A percentile compares a stretch with the other conserved stretches of the same genome.
Conservation (phyloP, 2,329 filamentous ascomycete genomes). For the Venturia asperata region DNA sequence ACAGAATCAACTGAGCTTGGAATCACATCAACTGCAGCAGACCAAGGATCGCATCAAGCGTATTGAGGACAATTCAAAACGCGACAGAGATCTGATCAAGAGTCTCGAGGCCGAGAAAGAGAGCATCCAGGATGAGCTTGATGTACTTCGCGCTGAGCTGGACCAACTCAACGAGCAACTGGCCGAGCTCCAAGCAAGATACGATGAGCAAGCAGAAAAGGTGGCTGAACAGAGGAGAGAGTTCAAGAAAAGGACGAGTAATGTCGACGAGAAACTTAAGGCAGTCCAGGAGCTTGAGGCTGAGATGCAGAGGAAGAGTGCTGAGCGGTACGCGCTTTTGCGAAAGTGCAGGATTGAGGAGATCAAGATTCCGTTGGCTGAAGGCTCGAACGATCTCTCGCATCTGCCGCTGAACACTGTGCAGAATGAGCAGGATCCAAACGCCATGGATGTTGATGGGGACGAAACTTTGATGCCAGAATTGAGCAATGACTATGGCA, state of each 20-base stretch:
- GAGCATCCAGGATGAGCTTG: constrained; percentile 64
- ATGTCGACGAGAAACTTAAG: constrained; percentile 69
- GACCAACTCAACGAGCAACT: constrained; percentile 67
- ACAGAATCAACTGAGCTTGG: constrained; percentile 54
- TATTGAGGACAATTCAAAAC: constrained; percentile 59
- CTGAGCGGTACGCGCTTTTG: constrained; percentile 74
- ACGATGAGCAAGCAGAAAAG: constrained; percentile 62
- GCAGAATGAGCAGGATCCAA: constrained; percentile 58
- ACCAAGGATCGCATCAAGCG: constrained; percentile 62
- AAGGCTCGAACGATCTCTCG: constrained; percentile 65
- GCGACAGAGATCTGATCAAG: constrained; percentile 62
- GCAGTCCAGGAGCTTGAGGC: constrained; percentile 74
- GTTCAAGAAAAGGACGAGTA: constrained; percentile 74
- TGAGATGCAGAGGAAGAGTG: constrained; percentile 76
- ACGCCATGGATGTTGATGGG: constrained; percentile 84
- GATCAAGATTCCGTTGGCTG: constrained; percentile 71
- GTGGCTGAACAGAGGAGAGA: constrained; percentile 73
- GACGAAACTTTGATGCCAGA: constrained; percentile 40
- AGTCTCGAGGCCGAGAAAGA: constrained; percentile 66
- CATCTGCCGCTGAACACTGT: constrained; percentile 81
- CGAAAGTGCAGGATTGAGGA: constrained; percentile 91
- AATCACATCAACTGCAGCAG: constrained; percentile 64
- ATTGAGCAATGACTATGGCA: constrained; percentile 77
- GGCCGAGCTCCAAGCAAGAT: constrained; percentile 59
- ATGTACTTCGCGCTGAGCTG: constrained; percentile 66